Evolutionary conservation across 129 eudicot species (phyloP).

Genomic region (Artemisia tridentata): DNA sequence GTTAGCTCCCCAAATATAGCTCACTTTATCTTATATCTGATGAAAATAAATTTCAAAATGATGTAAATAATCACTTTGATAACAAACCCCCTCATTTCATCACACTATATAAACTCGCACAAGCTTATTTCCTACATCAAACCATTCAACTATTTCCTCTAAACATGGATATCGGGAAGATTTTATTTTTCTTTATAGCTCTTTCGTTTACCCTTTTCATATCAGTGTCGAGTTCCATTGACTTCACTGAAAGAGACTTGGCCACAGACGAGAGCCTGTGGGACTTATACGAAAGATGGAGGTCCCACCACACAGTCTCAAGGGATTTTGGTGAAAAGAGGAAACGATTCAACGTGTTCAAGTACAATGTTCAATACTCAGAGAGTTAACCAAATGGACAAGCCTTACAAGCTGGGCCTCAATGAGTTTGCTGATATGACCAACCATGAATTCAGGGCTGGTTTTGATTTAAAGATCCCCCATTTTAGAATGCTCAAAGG

Average conservation of each 20-base stretch:
- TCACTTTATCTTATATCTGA: slow-evolving; percentile 35
- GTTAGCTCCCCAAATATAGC: slow-evolving; percentile 14
- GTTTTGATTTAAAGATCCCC: slow-evolving; percentile 57
- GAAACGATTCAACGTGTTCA: slow-evolving; percentile 77
- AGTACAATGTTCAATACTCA: slow-evolving; percentile 60
- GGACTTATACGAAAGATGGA: slow-evolving; percentile 79
- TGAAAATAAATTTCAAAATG: slow-evolving; percentile 18
- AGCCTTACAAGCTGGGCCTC: slow-evolving; percentile 81
- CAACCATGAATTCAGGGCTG: slow-evolving; percentile 58
- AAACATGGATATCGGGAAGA: slow-evolving; percentile 39
- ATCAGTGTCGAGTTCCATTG: slow-evolving; percentile 46
- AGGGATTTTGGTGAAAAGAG: slow-evolving; percentile 60
- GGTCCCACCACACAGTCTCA: slow-evolving; percentile 76
- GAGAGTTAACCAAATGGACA: slow-evolving; percentile 73
- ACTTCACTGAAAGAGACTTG: slow-evolving; percentile 66
- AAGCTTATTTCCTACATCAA: slow-evolving; percentile 8
- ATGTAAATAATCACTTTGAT: slow-evolving; percentile 24
- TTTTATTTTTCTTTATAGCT: slow-evolving; percentile 36
- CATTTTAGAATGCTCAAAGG: slow-evolving; percentile 66
- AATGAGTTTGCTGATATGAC: slow-evolving; percentile 85
- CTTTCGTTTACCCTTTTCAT: slow-evolving; percentile 39
- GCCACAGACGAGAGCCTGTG: slow-evolving; percentile 67
- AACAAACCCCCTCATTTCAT: slow-evolving; percentile 26
- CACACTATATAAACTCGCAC: slow-evolving; percentile 19
- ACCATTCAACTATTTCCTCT: background rate